Conservation (phyloP, 768 basidiomycete species). For the Suillus brevipes region DNA sequence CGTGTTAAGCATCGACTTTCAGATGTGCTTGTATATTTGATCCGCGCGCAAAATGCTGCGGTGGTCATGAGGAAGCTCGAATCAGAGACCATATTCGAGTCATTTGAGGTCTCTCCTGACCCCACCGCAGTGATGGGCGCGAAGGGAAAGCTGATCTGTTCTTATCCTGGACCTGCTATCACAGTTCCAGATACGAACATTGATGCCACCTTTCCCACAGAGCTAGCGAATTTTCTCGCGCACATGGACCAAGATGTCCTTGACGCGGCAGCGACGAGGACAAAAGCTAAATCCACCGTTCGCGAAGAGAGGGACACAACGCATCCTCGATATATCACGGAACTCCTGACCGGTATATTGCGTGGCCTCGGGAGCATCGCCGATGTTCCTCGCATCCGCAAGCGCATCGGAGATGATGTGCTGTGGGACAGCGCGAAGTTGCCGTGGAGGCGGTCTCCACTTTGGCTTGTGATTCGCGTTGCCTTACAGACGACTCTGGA, state of each 20-base stretch:
- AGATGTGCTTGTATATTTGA: conserved; percentile 41
- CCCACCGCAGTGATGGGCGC: conserved; percentile 36
- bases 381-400: conserved; percentile 32
- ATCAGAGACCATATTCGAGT: conserved; percentile 39
- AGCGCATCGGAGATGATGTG: conserved; percentile 50
- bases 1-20: background rate
- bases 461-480: conserved; percentile 53
- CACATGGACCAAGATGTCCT: conserved; percentile 34
- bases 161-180: conserved; percentile 48
- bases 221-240: conserved; percentile 41
- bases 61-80: conserved; percentile 38
- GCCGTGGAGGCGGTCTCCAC: conserved; percentile 51
- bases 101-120: conserved; percentile 46
- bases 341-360: conserved; percentile 49
- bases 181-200: conserved; percentile 32
- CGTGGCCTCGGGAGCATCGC: conserved; percentile 36
- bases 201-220: conserved; percentile 28
- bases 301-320: conserved; percentile 31
- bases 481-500: conserved; percentile 40
- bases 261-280: conserved; percentile 30
- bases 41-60: conserved; percentile 50
- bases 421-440: conserved; percentile 38
- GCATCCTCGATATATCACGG: conserved; percentile 49
- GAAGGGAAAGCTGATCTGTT: conserved; percentile 44
- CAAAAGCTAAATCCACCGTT: conserved; percentile 36